These are phyloP conservation scores for Lactuca saligna DNA, from an alignment of 129 eudicot genomes.

Conservation along the genomic window DNA sequence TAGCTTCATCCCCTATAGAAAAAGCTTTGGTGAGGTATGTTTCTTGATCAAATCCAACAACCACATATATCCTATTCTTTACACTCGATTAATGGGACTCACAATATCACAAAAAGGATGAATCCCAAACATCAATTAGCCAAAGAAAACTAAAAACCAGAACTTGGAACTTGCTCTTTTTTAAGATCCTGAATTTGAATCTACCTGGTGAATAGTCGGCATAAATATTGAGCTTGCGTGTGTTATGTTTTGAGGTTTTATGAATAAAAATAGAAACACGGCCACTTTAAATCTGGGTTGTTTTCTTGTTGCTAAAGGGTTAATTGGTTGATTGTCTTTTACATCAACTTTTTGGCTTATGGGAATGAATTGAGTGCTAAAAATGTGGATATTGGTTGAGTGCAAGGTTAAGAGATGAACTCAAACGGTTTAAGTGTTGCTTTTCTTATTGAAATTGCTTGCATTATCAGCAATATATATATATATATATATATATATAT, in stretches of 20 bases:
- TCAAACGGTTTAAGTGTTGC: conserved; percentile 40
- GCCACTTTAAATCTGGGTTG: conserved; percentile 5
- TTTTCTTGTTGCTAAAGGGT: conserved; percentile 21
- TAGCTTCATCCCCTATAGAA: conserved; percentile 58
- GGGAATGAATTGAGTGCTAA: conserved; percentile 29
- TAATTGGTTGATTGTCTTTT: conserved; percentile 28
- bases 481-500: conserved; percentile 8
- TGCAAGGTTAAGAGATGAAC: conserved; percentile 34
- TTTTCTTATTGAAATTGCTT: conserved; percentile 50
- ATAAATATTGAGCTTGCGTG: neutral
- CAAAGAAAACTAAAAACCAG: too few relatives aligned
- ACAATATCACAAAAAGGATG: neutral
- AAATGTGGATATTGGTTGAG: conserved; percentile 30
- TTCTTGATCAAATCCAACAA: conserved; percentile 14
- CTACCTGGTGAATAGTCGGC: neutral
- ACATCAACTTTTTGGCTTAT: conserved; percentile 28
- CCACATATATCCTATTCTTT: neutral
- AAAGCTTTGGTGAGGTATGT: conserved; percentile 70
- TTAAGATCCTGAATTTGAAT: neutral
- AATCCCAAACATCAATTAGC: conserved; percentile 1
- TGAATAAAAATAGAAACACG: neutral
- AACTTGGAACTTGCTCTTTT: neutral
- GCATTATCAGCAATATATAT: conserved; percentile 31
- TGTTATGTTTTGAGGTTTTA: conserved; percentile 5
- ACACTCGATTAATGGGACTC: neutral